phyloP scores from a whole-genome alignment of 768 basidiomycete genomes.

The Tylopilus rubrobrunneus region DNA sequence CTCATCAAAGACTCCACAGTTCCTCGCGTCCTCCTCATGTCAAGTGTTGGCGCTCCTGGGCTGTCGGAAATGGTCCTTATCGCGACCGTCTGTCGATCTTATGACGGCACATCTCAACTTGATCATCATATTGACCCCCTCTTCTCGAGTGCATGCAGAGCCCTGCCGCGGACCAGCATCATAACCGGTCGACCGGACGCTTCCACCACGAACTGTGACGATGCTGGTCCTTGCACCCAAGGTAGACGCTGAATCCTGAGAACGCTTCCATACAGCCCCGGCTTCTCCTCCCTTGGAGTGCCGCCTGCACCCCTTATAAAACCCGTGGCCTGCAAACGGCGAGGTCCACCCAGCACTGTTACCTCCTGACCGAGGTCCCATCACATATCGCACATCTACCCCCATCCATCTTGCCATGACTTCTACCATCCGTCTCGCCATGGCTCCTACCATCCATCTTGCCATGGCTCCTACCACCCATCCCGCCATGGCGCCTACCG shows the following conservation, averaged over 20 bases:
- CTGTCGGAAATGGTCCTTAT: neutral
- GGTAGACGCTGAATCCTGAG: constrained; percentile 8
- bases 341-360: neutral
- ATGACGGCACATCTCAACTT: neutral
- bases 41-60: neutral
- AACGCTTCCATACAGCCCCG: constrained; percentile 6
- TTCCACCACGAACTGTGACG: neutral
- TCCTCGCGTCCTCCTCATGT: constrained; percentile 7
- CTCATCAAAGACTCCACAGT: neutral
- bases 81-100: neutral
- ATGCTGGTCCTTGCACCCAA: neutral
- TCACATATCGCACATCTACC: neutral
- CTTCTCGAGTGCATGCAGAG: neutral
- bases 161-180: neutral
- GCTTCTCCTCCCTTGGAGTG: constrained; percentile 3
- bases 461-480: too few relatives aligned
- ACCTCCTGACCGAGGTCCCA: neutral
- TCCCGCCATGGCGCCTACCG: too few relatives aligned
- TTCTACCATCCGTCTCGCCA: constrained; percentile 3
- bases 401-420: neutral
- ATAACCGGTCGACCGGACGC: neutral
- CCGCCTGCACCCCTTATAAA: constrained; percentile 12
- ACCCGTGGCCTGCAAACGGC: neutral
- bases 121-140: neutral
- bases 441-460: neutral